Percentiles rank a stretch among this genome's conserved stretches.
Conservation (phyloP, 495 filamentous ascomycete genomes). For the Xanthoparmelia taractica region DNA sequence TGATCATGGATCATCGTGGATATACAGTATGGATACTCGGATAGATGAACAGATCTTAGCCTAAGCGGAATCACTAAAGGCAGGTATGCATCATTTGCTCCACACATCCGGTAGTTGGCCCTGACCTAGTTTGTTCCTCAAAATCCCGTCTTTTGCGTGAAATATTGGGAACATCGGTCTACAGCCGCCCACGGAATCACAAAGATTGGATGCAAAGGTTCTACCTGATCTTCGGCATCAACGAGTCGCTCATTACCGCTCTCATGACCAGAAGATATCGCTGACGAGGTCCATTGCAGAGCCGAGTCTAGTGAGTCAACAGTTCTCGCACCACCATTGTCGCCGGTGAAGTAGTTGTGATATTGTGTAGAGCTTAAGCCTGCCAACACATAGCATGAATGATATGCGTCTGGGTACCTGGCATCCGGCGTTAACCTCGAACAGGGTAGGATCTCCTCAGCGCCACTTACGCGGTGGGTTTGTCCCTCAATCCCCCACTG, state of each 20-base stretch:
- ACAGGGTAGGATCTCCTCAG: not conserved
- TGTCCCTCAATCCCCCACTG: slow-evolving; percentile 81
- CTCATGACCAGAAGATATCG: slow-evolving; percentile 41
- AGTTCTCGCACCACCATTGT: slow-evolving; percentile 29
- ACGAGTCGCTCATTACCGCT: slow-evolving; percentile 34
- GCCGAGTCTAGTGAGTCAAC: slow-evolving; percentile 41
- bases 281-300: slow-evolving; percentile 58
- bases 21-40: too few species aligned
- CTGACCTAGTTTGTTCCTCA: slow-evolving; percentile 28
- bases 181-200: slow-evolving; percentile 67
- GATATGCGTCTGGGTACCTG: slow-evolving; percentile 78
- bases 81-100: not conserved
- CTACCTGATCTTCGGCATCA: slow-evolving; percentile 42
- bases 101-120: not conserved
- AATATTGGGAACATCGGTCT: slow-evolving; percentile 57
- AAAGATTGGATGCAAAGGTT: slow-evolving; percentile 71
- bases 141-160: slow-evolving; percentile 48
- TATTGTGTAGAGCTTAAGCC: slow-evolving; percentile 80
- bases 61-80: not conserved
- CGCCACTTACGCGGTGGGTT: slow-evolving; percentile 72
- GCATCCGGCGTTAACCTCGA: slow-evolving; percentile 2
- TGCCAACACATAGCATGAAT: slow-evolving; percentile 81
- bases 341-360: slow-evolving; percentile 53
- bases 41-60: too few species aligned
- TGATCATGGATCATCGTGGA: too few species aligned